Percentiles rank a stretch among this genome's conserved stretches.
phyloP scores from a whole-genome alignment of 1,284 basidiomycete genomes.

The Cerioporus squamosus region DNA sequence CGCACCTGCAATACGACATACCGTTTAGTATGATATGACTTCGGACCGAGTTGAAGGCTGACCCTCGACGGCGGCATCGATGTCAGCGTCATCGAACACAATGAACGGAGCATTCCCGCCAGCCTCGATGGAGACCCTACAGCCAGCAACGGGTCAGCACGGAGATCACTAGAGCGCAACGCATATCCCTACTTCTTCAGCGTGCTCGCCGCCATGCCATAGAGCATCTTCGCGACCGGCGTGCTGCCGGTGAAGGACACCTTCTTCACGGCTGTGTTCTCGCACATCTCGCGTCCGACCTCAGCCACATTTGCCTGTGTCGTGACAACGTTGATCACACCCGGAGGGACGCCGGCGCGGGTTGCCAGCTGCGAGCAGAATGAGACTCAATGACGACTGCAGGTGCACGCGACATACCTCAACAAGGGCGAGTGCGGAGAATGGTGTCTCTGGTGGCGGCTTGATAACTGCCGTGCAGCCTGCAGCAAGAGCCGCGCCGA shows the following conservation, averaged over 20 bases:
- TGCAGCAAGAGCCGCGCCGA: slow-evolving; percentile 89
- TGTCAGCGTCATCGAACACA: slow-evolving; percentile 95
- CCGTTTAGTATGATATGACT: neutral
- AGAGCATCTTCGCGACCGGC: slow-evolving; percentile 88
- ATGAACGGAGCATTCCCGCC: slow-evolving; percentile 95
- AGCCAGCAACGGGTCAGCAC: slow-evolving; percentile 2
- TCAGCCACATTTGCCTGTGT: slow-evolving; percentile 81
- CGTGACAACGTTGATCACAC: slow-evolving; percentile 94
- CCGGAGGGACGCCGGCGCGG: slow-evolving; percentile 91
- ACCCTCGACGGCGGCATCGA: slow-evolving; percentile 93
- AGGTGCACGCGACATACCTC: slow-evolving; percentile 54
- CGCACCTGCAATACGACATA: slow-evolving; percentile 65
- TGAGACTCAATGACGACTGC: neutral
- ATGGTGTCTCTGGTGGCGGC: slow-evolving; percentile 95
- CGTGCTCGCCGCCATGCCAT: slow-evolving; percentile 82
- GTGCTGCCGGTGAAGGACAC: slow-evolving; percentile 96
- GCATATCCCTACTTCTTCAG: slow-evolving; percentile 97
- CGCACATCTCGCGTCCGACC: slow-evolving; percentile 85
- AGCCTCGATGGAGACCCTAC: slow-evolving; percentile 82
- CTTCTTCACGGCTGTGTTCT: slow-evolving; percentile 80
- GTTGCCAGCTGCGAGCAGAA: slow-evolving; percentile 61
- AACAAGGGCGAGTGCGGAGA: slow-evolving; percentile 87
- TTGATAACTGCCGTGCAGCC: slow-evolving; percentile 98
- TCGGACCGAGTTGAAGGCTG: slow-evolving; percentile 6
- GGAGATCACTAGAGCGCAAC: too few species aligned